Base-by-base conservation (phyloP, 768 basidiomycete genomes). In the Baorangia bicolor region DNA sequence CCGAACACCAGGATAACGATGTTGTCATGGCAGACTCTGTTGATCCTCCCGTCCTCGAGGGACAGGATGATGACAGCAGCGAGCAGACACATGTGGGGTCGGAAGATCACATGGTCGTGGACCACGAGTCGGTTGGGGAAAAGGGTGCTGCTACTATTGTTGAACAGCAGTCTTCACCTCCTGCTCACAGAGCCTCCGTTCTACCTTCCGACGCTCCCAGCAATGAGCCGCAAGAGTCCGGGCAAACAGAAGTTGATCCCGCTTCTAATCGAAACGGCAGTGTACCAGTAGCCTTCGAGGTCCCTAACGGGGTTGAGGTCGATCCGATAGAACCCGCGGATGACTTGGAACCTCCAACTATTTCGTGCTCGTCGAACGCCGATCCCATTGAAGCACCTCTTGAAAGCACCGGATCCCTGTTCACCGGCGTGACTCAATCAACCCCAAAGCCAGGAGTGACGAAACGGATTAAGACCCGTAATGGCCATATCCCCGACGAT, bases 301-400 rank as follows among this genome's bases (percentile, higher is more conserved):
- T 12, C 5, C 46, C 30, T 7, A 9, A 33, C 18, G 56, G 45
- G 7, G 42, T 37, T 20, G 58, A 51, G 4, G 54, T 16, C 13
- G 81, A 82, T 57, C 77, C 79, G 9, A 81, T 81, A 49, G 77
- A 80, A 56, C 69, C 73, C 28, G 71, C 74, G 1, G 78, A 79
- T 14, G 72, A 70, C 52, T 62, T 74, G 55, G 66, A 61, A n/a
- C 56, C 59, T 46, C 48, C 63, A 14, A 38, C 30, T 35, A 39
- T 51, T 38, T 52, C 51, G 16, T 45, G 25, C 41, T 43, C 48
- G 28, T 53, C 39, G 34, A 60, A 65, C 2, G 46, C 38, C 14
- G 77, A 73, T 33, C 67, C 71, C 18, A 74, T 75, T 37, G 74
- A 75, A 54, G 44, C 37, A 31, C 16, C 42, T 21, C 18, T 51